Base-by-base conservation (phyloP, 2,329 filamentous ascomycete genomes). In the Aspergillus ochraceoroseus region DNA sequence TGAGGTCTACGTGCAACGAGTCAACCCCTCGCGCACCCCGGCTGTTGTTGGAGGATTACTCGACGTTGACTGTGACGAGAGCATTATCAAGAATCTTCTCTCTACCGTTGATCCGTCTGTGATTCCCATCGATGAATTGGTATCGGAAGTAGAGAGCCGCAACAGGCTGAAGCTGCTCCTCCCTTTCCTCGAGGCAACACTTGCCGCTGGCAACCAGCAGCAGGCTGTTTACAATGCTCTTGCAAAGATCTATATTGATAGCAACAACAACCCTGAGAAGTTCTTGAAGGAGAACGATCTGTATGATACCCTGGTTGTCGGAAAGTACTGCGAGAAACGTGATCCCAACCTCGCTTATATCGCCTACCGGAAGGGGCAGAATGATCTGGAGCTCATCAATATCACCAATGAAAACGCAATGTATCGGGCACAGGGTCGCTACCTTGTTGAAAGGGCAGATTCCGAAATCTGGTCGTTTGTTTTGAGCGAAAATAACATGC, bases 391-490 rank as follows among this genome's bases (percentile, higher is more conserved):
- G 70, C 78, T 98, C 41, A 90, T 98, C 68, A 92, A 85, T 66
- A 90, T 98, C 60, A 96, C 92, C 59, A 98, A 96, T 57, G 94
- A 98, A 70, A 98, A 98, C 70, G 83, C 87, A n/a, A 98, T 98
- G 92, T 98, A 95, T 77, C 85, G 89, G 57, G 86, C 86, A n/a
- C 92, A 98, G 67, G 90, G 89, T 43, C 84, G 92, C 25, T 98
- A 98, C 67, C 76, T 98, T 15, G 74, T 98, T 37, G 89, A 95
- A 58, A 83, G 92, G 52, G 84, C 86, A 25, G 92, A 98, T 58
- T 65, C 74, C 2, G 92, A 98, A 64, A 80, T 98, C 32, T 98
- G 94, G 94, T 75, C 77, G 37, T 98, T 95, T 61, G 92, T 96
- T 9, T 76, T 98, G 22, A 95, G 85, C 64, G 82, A 87, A 56